These are phyloP conservation scores for Thalassiosira sp. DNA, from an alignment of 352 stramenopile species.

Conservation along the genomic window DNA sequence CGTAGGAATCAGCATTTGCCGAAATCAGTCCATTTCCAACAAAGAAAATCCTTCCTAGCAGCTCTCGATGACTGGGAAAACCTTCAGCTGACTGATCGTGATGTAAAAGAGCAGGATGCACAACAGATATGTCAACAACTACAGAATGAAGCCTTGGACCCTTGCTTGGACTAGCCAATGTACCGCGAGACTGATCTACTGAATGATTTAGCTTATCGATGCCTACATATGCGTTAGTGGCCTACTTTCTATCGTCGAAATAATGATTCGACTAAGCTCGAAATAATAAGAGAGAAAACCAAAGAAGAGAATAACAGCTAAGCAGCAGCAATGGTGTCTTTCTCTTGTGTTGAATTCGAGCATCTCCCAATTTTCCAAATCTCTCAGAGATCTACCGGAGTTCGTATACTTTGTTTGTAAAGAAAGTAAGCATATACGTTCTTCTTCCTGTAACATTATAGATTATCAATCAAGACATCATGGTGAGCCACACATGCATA, in stretches of 20 bases:
- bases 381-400: background rate
- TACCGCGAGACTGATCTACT: background rate
- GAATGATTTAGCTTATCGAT: background rate
- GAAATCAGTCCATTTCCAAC: too few species aligned
- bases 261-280: too few species aligned
- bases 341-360: too few species aligned
- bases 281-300: too few species aligned
- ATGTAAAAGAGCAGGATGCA: slow-evolving; percentile 32
- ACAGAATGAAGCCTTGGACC: slow-evolving; percentile 29
- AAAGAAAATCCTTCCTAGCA: too few species aligned
- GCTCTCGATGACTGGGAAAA: slow-evolving; percentile 67
- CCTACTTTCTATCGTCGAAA: background rate
- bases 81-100: slow-evolving; percentile 50
- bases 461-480: background rate
- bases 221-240: background rate
- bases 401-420: slow-evolving; percentile 36
- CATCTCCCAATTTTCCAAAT: background rate
- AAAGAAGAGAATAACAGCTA: too few species aligned
- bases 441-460: slow-evolving; percentile 31
- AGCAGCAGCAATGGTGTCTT: too few species aligned
- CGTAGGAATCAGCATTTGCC: too few species aligned
- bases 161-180: too few species aligned
- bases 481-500: background rate
- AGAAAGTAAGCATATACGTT: slow-evolving; percentile 54
- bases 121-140: slow-evolving; percentile 26